phyloP scores from a whole-genome alignment of 2,329 filamentous ascomycete species.

The Calonectria montana region DNA sequence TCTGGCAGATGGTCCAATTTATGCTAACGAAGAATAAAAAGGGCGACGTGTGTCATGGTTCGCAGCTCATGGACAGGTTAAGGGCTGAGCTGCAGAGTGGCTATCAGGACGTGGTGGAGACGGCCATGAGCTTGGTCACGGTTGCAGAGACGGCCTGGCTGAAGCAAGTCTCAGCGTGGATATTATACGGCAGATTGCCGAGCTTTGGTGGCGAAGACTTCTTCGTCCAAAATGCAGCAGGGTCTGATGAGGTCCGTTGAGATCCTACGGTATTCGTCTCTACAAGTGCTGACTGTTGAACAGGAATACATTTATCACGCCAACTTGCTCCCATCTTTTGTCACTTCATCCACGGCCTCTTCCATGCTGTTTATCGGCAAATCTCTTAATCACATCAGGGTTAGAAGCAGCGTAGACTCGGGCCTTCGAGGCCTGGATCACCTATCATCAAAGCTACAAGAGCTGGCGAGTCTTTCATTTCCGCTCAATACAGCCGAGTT shows the following conservation, averaged over 20 bases:
- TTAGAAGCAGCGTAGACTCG: conserved; percentile 59
- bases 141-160: conserved; percentile 92
- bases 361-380: conserved; percentile 93
- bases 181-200: conserved; percentile 87
- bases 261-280: background rate
- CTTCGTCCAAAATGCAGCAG: conserved; percentile 72
- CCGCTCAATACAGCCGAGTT: conserved; percentile 81
- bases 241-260: conserved; percentile 54
- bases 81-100: conserved; percentile 85
- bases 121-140: conserved; percentile 77
- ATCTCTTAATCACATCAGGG: conserved; percentile 85
- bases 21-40: conserved; percentile 63
- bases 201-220: conserved; percentile 85
- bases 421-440: conserved; percentile 66
- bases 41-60: conserved; percentile 68
- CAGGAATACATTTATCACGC: conserved; percentile 70
- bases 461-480: conserved; percentile 75
- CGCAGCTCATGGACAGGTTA: conserved; percentile 81
- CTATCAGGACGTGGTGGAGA: conserved; percentile 85
- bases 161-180: conserved; percentile 89
- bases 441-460: conserved; percentile 74
- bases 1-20: conserved; percentile 78
- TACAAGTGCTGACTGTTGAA: conserved; percentile 7
- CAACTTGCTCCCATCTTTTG: conserved; percentile 80
- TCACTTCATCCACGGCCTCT: conserved; percentile 76